phyloP scores from a whole-genome alignment of 805 yeast species.

The Candida pseudofarinosa region DNA sequence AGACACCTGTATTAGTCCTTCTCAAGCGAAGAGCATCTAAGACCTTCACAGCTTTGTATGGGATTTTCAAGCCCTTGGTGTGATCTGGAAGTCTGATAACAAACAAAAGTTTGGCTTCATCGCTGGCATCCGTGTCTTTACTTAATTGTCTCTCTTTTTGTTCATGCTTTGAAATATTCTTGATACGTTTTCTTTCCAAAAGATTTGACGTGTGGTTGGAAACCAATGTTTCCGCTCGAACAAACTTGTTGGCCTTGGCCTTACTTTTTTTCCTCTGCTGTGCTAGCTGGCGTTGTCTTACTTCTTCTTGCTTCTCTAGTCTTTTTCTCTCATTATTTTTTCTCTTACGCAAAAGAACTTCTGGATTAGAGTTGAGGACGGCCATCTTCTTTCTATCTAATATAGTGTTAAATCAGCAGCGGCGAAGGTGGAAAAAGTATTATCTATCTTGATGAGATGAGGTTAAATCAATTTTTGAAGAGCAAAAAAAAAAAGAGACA shows the following conservation, averaged over 20 bases:
- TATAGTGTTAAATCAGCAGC: no score
- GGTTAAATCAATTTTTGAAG: background rate
- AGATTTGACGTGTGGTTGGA: conserved; percentile 60
- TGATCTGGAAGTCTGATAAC: conserved; percentile 66
- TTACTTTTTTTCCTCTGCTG: conserved; percentile 40
- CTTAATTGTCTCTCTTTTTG: conserved; percentile 38
- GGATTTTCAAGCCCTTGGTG: conserved; percentile 56
- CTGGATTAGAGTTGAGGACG: conserved; percentile 66
- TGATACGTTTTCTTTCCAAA: conserved; percentile 65
- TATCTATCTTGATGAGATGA: background rate
- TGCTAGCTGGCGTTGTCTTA: conserved; percentile 46
- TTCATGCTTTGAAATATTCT: conserved; percentile 57
- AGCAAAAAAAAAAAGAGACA: no score
- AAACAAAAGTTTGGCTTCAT: conserved; percentile 49
- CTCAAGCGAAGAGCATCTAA: conserved; percentile 58
- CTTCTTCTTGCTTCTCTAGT: conserved; percentile 67
- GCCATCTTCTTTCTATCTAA: conserved; percentile 24
- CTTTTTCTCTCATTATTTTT: conserved; percentile 73
- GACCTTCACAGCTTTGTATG: conserved; percentile 57
- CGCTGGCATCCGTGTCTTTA: conserved; percentile 19
- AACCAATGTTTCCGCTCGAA: conserved; percentile 72
- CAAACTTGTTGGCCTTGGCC: conserved; percentile 49
- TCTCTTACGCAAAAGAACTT: conserved; percentile 71
- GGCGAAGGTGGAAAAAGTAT: no score
- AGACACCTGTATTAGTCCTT: conserved; percentile 64